Base-by-base conservation (phyloP, 352 stramenopile species). In the Bremia lactucae region DNA sequence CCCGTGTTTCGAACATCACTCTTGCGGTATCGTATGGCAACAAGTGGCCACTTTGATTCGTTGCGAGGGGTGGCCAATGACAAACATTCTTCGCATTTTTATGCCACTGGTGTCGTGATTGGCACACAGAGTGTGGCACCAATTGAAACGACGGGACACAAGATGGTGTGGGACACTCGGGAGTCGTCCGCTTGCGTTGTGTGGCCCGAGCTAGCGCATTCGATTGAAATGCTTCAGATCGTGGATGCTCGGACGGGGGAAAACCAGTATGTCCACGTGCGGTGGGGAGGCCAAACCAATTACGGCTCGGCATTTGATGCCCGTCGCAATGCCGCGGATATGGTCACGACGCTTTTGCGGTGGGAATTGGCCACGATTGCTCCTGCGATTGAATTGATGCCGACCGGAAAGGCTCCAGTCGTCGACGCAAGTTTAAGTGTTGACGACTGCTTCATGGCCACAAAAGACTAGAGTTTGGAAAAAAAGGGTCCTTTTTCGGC, bases 81-180 rank as follows among this genome's bases (percentile, higher is more conserved):
- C 21, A 40, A 49, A 20, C 24, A 2, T 14, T 13, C 13, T 36
- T 31, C 51, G 31, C 35, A 51, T 23, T 31, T 64, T 2, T 21
- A 33, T 14, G 52, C 52, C 2, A 49, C 29, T 0, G 61, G 61
- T 16, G 75, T 71, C 35, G 49, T 79, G 7, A 65, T 76, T 38
- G 64, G 64, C 16, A 75, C 67, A 33, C 67, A 79, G 29, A 75
- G 58, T 33, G 39, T 79, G n/a, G 66, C 66, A 18, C 60, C 60
- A n/a, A 38, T 44, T 10, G 55, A 55, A 14, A 70, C 49, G 22
- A 57, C 57, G 0, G 53, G 61, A 6, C 57, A 52, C 9, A 65
- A 59, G 15, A 16, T 71, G 29, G 34, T 64, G 16, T 46, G 48
- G n/a, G 46, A 77, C n/a, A n/a, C n/a, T n/a, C n/a, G n/a, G n/a